Evolutionary conservation across 1,139 yeast genomes (phyloP).

Genomic region (Candida neerlandica): DNA sequence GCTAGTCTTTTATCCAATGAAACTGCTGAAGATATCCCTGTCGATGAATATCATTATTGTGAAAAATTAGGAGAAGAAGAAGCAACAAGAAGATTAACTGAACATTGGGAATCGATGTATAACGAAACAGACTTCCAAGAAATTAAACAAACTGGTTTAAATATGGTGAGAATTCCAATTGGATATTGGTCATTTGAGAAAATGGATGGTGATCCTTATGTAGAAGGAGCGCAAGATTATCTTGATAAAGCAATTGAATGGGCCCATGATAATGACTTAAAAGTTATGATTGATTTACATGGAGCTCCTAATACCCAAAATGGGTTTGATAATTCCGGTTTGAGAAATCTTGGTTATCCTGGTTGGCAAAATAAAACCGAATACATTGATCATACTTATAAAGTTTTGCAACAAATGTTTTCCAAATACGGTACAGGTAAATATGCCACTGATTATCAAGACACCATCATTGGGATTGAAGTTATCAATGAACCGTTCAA

Average conservation of each 20-base stretch:
- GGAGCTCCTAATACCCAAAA: conserved; percentile 72
- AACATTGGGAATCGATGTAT: conserved; percentile 59
- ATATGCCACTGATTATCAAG: conserved; percentile 36
- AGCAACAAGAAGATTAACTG: conserved; percentile 41
- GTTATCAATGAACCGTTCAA: conserved; percentile 69
- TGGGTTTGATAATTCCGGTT: conserved; percentile 72
- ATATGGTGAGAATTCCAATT: conserved; percentile 64
- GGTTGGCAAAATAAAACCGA: conserved; percentile 52
- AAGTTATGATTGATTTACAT: conserved; percentile 65
- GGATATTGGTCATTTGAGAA: conserved; percentile 69
- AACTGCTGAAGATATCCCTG: conserved; percentile 42
- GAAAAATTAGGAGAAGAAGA: conserved; percentile 47
- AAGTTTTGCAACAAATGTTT: conserved; percentile 47
- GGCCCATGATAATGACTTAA: conserved; percentile 51
- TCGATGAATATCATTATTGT: conserved; percentile 62
- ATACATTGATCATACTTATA: conserved; percentile 44
- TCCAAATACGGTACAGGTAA: conserved; percentile 43
- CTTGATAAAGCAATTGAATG: conserved; percentile 57
- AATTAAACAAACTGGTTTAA: conserved; percentile 53
- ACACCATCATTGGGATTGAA: conserved; percentile 61
- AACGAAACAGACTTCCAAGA: conserved; percentile 54
- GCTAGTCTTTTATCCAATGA: conserved; percentile 26
- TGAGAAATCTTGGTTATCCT: conserved; percentile 46
- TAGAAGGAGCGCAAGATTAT: conserved; percentile 55
- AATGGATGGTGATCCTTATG: conserved; percentile 57